Base-by-base conservation (phyloP, 2,329 filamentous ascomycete genomes). In the Ceratocystis harringtonii region DNA sequence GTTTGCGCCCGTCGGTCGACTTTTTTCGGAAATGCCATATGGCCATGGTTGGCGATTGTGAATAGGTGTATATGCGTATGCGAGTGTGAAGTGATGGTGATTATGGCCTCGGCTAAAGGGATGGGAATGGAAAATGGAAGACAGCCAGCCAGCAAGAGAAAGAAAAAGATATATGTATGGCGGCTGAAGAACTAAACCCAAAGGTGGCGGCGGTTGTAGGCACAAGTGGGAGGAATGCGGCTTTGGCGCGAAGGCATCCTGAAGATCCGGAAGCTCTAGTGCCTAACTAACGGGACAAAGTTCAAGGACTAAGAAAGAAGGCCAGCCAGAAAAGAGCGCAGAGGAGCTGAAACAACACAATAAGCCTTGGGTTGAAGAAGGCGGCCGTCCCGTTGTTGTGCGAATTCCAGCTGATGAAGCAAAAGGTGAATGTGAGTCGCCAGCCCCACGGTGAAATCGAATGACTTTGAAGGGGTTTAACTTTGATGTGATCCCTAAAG, bases 1-100 rank as follows among this genome's bases (percentile, higher is more conserved):
- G 78, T 75, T 79, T 84, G 76, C 85, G 85, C 75, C 84, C 86
- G 62, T 61, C 65, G 15, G 25, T 36, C 55, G 67, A 68, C 67
- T 68, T 69, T 69, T 68, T 69, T 44, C 69, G 69, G 63, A 69
- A 68, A 12, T 66, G 68, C 69, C 69, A 69, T 43, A 69, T 65
- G 17, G 69, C 67, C 69, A 69, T 69, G 65, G 58, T 64, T 22
- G 50, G 43, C 15, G 30, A 17, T 52, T 64, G 22, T 15, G n/a
- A 22, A 45, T 8, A 45, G 50, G 6, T n/a, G 10, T 28, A 32
- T 48, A 1, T 48, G 45, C 19, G 5, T 19, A 48, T 48, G 45
- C 8, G 25, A 25, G 22, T 28, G 22, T 28, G 22, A 41, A 15
- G 36, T 41, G 12, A 12, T 41, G 1, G 36, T 10, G 36, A 41